Base-by-base conservation (phyloP, 441 rosid genomes). In the Pelargonium cotyledonis region DNA sequence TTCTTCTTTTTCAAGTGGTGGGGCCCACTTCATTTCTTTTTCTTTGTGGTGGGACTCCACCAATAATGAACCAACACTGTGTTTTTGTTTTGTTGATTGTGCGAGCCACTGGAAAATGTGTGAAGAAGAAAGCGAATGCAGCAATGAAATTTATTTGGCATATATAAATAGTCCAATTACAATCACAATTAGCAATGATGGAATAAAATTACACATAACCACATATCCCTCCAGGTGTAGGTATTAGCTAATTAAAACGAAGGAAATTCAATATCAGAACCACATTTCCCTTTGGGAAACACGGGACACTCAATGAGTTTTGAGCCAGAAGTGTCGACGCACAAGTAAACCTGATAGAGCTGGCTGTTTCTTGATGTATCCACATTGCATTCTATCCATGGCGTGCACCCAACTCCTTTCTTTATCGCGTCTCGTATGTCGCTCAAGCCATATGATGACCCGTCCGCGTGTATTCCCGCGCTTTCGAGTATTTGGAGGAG, bases 301-400 rank as follows among this genome's bases (percentile, higher is more conserved):
- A 81, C 80, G 0, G 96, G 89, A 55, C 94, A 90, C 31, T 83
- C 71, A 9, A 85, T 86, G 60, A 87, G 76, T 0, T 76, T 12
- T 0, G 88, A 75, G 8, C 77, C 95, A 10, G 90, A 74, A 38
- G 74, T 73, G 62, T 88, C 90, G 8, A 88, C 89, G 60, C 95
- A 90, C 67, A 87, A 16, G 78, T 86, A 89, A 69, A 91, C 65
- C 79, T 88, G 95, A 78, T 85, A 91, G 11, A 91, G 89, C 74
- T 91, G 97, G 29, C 78, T 80, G 72, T 84, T 86, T 18, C 86
- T 85, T 0, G 90, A 81, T 31, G 76, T 38, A 66, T 87, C 92
- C 16, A 63, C 67, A 65, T 87, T 91, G 85, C 97, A 91, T 66
- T 87, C 85, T 4, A 91, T 80, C 66, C 85, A 88, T 8, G 92